These are phyloP conservation scores for Wickerhamomyces chambardii DNA, from an alignment of 805 yeast genomes.

Conservation along the genomic window DNA sequence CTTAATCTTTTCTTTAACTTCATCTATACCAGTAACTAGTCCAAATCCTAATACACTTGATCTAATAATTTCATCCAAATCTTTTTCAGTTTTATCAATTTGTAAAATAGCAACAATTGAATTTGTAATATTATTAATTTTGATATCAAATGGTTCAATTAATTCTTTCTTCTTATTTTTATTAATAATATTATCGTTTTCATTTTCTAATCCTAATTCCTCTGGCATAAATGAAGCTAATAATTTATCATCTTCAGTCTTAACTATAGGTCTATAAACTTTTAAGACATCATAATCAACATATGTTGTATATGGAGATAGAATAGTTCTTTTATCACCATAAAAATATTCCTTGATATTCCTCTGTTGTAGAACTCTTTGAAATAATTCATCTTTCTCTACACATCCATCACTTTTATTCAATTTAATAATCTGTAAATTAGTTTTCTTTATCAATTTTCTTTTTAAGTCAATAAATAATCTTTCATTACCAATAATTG, in stretches of 20 bases:
- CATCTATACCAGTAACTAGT: constrained; percentile 51
- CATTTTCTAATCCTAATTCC: background rate
- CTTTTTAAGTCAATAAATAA: constrained; percentile 54
- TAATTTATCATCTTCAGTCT: constrained; percentile 2
- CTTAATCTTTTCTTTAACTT: constrained; percentile 55
- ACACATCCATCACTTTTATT: constrained; percentile 72
- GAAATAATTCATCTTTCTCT: constrained; percentile 59
- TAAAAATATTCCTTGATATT: constrained; percentile 84
- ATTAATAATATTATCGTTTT: constrained; percentile 7
- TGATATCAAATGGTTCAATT: constrained; percentile 31
- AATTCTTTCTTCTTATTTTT: constrained; percentile 13
- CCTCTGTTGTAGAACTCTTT: constrained; percentile 65
- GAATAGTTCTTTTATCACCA: constrained; percentile 54
- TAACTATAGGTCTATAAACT: constrained; percentile 45
- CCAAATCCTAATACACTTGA: constrained; percentile 74
- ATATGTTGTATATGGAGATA: constrained; percentile 84
- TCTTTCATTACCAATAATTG: constrained; percentile 73
- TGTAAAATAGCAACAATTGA: constrained; percentile 60
- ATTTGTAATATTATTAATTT: constrained; percentile 56
- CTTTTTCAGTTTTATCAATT: constrained; percentile 33
- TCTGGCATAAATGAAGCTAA: constrained; percentile 16
- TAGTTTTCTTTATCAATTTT: constrained; percentile 27
- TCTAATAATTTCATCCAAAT: constrained; percentile 36
- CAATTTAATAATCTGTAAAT: constrained; percentile 39
- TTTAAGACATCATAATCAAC: constrained; percentile 52